Conservation (phyloP, 768 basidiomycete genomes). For the Leccinum boreale region DNA sequence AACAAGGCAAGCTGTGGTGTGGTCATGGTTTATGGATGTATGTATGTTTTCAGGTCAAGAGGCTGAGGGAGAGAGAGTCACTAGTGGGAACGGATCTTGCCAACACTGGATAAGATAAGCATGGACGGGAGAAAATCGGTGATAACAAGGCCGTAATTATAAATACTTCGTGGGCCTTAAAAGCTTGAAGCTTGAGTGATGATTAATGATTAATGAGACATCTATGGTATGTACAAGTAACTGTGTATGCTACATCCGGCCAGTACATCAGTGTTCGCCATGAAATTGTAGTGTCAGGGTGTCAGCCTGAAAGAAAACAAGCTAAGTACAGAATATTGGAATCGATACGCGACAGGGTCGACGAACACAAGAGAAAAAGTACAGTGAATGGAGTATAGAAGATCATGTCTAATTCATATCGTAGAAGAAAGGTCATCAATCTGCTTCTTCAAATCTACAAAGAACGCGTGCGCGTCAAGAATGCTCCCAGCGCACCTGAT, state of each 20-base stretch:
- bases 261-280: neutral
- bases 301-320: neutral
- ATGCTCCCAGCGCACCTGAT: slow-evolving; percentile 65
- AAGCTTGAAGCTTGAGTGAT: neutral
- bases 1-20: slow-evolving; percentile 80
- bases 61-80: neutral
- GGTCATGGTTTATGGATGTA: slow-evolving; percentile 42
- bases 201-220: neutral
- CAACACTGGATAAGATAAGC: slow-evolving; percentile 1
- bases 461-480: slow-evolving; percentile 55
- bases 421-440: slow-evolving; percentile 54
- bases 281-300: neutral
- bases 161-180: neutral
- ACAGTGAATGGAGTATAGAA: neutral
- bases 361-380: neutral
- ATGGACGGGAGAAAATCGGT: neutral
- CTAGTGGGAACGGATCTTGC: slow-evolving; percentile 17
- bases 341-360: neutral
- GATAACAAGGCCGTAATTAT: neutral
- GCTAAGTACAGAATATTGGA: neutral
- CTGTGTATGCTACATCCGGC: neutral
- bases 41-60: neutral
- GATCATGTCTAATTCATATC: slow-evolving; percentile 27
- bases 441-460: slow-evolving; percentile 49
- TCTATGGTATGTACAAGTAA: neutral